Evolutionary conservation across 305 asterid species (phyloP).

Genomic region (Fraxinus albicans): DNA sequence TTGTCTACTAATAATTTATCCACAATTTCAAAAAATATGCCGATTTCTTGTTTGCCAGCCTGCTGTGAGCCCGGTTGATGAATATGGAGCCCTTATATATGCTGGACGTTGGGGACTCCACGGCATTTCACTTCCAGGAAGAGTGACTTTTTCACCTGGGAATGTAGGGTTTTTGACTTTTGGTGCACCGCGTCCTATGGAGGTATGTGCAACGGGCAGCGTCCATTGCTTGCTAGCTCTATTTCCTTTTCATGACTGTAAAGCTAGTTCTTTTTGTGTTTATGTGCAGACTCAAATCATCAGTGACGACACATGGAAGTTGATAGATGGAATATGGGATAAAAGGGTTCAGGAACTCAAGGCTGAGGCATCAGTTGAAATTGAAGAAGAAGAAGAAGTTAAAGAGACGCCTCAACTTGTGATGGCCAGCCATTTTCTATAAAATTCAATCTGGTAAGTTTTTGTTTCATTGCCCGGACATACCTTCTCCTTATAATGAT

Average conservation of each 20-base stretch:
- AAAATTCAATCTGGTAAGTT: conserved; percentile 28
- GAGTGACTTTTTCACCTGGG: conserved; percentile 99
- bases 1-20: background rate
- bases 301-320: conserved; percentile 87
- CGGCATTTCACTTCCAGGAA: conserved; percentile 96
- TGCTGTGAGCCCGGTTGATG: conserved; percentile 73
- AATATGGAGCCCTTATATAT: conserved; percentile 78
- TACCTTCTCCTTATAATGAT: background rate
- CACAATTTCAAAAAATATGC: conserved; percentile 7
- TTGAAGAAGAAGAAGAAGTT: conserved; percentile 32
- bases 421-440: conserved; percentile 89
- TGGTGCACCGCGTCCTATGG: conserved; percentile 96
- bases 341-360: conserved; percentile 70
- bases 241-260: conserved; percentile 10
- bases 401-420: conserved; percentile 74
- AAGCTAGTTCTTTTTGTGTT: conserved; percentile 17
- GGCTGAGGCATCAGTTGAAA: conserved; percentile 52
- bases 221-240: conserved; percentile 3
- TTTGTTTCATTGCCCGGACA: background rate
- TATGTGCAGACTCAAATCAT: conserved; percentile 80
- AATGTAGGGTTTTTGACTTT: conserved; percentile 88
- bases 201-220: conserved; percentile 44
- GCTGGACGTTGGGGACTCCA: conserved; percentile 97
- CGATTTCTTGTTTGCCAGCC: conserved; percentile 51
- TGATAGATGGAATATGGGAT: conserved; percentile 84